phyloP scores from a whole-genome alignment of 2,329 filamentous ascomycete genomes.

The Pestalotiopsis sp. region DNA sequence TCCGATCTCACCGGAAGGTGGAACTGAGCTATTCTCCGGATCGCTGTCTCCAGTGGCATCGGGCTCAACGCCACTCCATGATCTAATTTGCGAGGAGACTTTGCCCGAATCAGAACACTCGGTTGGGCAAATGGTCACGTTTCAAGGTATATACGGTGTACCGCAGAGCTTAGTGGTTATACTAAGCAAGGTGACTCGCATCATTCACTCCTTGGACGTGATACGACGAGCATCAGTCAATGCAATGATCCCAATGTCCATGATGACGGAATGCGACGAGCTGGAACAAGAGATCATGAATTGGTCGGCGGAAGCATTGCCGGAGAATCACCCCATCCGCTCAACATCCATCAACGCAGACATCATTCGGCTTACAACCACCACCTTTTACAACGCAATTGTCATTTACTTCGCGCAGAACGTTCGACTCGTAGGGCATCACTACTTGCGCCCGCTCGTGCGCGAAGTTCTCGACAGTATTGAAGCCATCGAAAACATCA shows the following conservation, averaged over 20 bases:
- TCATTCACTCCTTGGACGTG: constrained; percentile 61
- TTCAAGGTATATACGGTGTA: constrained; percentile 22
- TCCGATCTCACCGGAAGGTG: not conserved
- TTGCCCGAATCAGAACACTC: not conserved
- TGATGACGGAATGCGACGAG: constrained; percentile 10
- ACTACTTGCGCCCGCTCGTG: constrained; percentile 12
- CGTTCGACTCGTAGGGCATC: constrained; percentile 10
- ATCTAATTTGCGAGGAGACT: not conserved
- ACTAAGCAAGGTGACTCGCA: constrained; percentile 45
- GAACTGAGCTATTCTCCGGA: not conserved
- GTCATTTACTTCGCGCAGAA: constrained; percentile 70
- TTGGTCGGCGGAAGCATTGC: constrained; percentile 10
- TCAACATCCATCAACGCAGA: not conserved
- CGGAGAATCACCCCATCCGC: not conserved
- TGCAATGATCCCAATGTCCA: constrained; percentile 45
- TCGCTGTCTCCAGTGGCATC: not conserved
- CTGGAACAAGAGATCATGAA: constrained; percentile 13
- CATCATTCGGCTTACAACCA: constrained; percentile 41
- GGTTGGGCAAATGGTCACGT: constrained; percentile 10
- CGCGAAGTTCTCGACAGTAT: constrained; percentile 13
- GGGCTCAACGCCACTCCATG: not conserved
- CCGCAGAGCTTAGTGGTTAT: constrained; percentile 18
- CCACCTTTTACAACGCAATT: constrained; percentile 69
- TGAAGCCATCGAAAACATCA: constrained; percentile 15
- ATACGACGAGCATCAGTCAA: constrained; percentile 73